phyloP scores from a whole-genome alignment of 768 basidiomycete genomes.

The Hygrocybe coccinea region DNA sequence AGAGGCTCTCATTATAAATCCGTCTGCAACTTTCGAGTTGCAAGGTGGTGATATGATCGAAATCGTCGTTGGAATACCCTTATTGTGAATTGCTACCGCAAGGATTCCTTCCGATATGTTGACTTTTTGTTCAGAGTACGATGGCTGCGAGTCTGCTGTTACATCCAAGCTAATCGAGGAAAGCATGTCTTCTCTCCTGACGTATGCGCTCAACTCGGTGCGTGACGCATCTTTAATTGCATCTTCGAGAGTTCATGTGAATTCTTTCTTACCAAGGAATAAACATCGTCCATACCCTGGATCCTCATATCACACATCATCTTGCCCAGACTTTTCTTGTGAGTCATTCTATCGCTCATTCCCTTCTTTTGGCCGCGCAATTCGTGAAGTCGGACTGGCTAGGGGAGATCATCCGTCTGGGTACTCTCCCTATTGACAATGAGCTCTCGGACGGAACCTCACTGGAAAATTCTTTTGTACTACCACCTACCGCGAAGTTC shows the following conservation, averaged over 20 bases:
- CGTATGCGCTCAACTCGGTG: conserved; percentile 53
- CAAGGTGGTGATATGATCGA: conserved; percentile 51
- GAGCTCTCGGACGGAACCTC: conserved; percentile 33
- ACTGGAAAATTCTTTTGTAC: conserved; percentile 47
- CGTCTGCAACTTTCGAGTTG: conserved; percentile 38
- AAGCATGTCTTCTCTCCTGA: conserved; percentile 35
- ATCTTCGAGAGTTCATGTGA: not conserved
- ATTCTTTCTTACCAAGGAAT: conserved; percentile 41
- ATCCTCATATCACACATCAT: conserved; percentile 57
- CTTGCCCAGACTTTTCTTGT: conserved; percentile 48
- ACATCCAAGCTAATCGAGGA: conserved; percentile 34
- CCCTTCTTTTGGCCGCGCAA: conserved; percentile 52
- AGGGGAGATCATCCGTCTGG: conserved; percentile 51
- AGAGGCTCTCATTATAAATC: conserved; percentile 31
- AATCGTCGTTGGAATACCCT: conserved; percentile 38
- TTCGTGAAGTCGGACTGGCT: conserved; percentile 71
- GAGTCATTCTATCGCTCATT: conserved; percentile 48
- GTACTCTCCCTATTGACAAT: conserved; percentile 30
- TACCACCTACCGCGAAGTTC: conserved; percentile 52
- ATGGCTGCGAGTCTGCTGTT: conserved; percentile 52
- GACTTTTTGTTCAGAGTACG: conserved; percentile 34
- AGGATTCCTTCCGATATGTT: not conserved
- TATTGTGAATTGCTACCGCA: conserved; percentile 40
- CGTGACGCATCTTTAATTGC: conserved; percentile 10
- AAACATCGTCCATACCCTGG: conserved; percentile 43